Conservation (phyloP, 768 basidiomycete genomes). For the Pleurotus djamor region DNA sequence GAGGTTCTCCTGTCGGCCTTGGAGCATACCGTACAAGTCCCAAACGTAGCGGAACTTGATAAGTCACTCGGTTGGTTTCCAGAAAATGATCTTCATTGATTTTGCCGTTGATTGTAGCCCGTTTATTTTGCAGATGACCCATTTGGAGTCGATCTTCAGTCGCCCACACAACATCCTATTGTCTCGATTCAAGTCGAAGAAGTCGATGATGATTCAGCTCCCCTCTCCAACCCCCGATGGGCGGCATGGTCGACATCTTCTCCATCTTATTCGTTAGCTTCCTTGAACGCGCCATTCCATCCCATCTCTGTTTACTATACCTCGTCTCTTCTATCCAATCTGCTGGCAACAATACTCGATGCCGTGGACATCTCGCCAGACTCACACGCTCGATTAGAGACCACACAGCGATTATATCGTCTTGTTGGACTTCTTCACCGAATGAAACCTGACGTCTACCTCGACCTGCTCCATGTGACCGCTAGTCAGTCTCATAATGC, state of each 20-base stretch:
- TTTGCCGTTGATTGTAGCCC: not conserved
- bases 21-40: not conserved
- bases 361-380: slow-evolving; percentile 38
- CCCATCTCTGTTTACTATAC: slow-evolving; percentile 53
- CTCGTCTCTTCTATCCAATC: slow-evolving; percentile 58
- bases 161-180: slow-evolving; percentile 31
- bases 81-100: not conserved
- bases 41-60: not conserved
- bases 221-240: slow-evolving; percentile 17
- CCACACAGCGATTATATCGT: slow-evolving; percentile 46
- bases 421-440: slow-evolving; percentile 52
- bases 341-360: slow-evolving; percentile 63
- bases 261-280: slow-evolving; percentile 26
- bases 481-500: slow-evolving; percentile 62
- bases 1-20: slow-evolving; percentile 39
- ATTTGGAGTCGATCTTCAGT: not conserved
- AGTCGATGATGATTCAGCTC: slow-evolving; percentile 24
- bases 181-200: slow-evolving; percentile 66
- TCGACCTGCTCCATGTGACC: slow-evolving; percentile 69
- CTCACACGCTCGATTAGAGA: slow-evolving; percentile 27
- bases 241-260: slow-evolving; percentile 22
- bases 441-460: slow-evolving; percentile 64
- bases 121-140: not conserved
- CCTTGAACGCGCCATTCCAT: slow-evolving; percentile 60
- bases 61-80: not conserved